Percentiles rank a stretch among this genome's conserved stretches.
Evolutionary conservation across 2,329 filamentous ascomycete species (phyloP).

Genomic region (Dactylellina parvicollis): DNA sequence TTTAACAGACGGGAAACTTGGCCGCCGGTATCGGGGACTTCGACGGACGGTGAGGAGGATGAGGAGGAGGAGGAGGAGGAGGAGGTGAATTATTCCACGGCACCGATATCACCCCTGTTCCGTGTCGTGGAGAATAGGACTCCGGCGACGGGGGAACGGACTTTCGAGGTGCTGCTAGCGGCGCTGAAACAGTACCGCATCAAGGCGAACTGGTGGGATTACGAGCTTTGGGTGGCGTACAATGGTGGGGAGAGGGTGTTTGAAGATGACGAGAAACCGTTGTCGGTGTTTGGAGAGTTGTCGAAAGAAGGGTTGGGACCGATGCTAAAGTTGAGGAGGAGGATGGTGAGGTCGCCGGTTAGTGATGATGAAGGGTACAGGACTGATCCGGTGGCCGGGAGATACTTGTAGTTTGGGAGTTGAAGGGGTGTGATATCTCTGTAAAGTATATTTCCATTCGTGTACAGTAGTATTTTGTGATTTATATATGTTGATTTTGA

Average conservation of each 20-base stretch:
- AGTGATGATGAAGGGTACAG: not conserved
- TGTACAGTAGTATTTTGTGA: too few species aligned
- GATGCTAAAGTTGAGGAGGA: slow-evolving; percentile 4
- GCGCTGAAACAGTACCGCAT: slow-evolving; percentile 6
- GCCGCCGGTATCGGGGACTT: not conserved
- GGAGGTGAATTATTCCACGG: not conserved
- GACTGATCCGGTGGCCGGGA: not conserved
- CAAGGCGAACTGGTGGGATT: not conserved
- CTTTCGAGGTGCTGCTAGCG: slow-evolving; percentile 2
- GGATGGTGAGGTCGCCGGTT: not conserved
- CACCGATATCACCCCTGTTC: not conserved
- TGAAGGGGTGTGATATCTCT: too few species aligned
- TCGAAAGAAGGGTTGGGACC: slow-evolving; percentile 3
- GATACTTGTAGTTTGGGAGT: not conserved
- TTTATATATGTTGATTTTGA: too few species aligned
- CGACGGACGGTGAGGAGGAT: not conserved
- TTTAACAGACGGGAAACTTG: not conserved
- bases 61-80: not conserved
- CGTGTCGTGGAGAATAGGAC: not conserved
- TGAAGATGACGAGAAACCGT: slow-evolving; percentile 3
- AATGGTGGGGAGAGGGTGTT: slow-evolving; percentile 11
- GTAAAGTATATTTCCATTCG: too few species aligned
- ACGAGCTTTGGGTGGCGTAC: slow-evolving; percentile 4
- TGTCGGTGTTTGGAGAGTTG: slow-evolving; percentile 14
- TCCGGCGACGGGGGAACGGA: not conserved